Conservation (phyloP, 2,329 filamentous ascomycete genomes). For the Thielaviopsis punctulata region DNA sequence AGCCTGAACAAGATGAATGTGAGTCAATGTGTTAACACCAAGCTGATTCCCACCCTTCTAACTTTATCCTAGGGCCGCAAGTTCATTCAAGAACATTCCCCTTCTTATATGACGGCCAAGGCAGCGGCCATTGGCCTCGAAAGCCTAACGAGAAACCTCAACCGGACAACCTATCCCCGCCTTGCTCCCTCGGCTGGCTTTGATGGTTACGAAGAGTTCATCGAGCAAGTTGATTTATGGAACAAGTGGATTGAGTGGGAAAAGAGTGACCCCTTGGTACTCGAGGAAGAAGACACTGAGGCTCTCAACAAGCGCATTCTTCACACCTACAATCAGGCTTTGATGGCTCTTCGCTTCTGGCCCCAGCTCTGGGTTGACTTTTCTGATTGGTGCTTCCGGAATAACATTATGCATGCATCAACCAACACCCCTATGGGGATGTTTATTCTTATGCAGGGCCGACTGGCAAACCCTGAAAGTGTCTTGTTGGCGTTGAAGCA, state of each 20-base stretch:
- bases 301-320: constrained; percentile 64
- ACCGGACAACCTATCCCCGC: constrained; percentile 60
- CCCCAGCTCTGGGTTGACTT: constrained; percentile 93
- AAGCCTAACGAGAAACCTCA: constrained; percentile 63
- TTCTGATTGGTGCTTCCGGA: constrained; percentile 78
- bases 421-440: constrained; percentile 41
- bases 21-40: constrained; percentile 24
- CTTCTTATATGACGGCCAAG: constrained; percentile 89
- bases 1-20: constrained; percentile 81
- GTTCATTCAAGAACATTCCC: constrained; percentile 81
- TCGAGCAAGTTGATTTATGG: constrained; percentile 75
- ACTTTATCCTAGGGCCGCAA: constrained; percentile 58
- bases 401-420: constrained; percentile 36
- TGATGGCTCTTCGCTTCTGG: constrained; percentile 89
- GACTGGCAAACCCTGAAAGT: constrained; percentile 83
- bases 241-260: constrained; percentile 92
- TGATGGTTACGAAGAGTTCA: constrained; percentile 70
- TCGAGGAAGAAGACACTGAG: constrained; percentile 64
- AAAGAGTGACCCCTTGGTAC: constrained; percentile 74
- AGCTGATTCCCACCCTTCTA: no score
- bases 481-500: constrained; percentile 78
- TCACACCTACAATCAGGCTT: constrained; percentile 82
- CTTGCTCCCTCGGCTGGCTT: constrained; percentile 74
- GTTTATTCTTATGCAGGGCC: constrained; percentile 65
- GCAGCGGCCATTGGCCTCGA: constrained; percentile 81